Percentiles rank a stretch among this genome's conserved stretches.
Conservation (phyloP, 2,329 filamentous ascomycete species). For the Rosellinia necatrix region DNA sequence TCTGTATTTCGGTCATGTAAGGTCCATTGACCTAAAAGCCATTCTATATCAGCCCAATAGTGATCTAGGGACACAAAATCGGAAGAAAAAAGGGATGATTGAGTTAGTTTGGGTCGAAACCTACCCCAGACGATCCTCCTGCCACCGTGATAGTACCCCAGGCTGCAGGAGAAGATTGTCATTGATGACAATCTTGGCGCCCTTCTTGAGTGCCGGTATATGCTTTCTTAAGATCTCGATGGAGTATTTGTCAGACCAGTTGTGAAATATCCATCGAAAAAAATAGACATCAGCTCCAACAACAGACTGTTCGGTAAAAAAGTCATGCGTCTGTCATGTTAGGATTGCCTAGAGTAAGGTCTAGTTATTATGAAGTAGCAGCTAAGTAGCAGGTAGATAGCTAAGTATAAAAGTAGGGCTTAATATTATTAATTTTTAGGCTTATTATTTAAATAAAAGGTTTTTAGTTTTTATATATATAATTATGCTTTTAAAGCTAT, state of each 20-base stretch:
- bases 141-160: slow-evolving; percentile 21
- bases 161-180: slow-evolving; percentile 20
- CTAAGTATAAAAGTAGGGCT: no score
- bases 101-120: no score
- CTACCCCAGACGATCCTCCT: slow-evolving; percentile 27
- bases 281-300: slow-evolving; percentile 21
- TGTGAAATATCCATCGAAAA: slow-evolving; percentile 27
- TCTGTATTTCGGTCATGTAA: slow-evolving; percentile 34
- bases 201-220: slow-evolving; percentile 28
- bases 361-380: no score
- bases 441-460: no score
- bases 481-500: no score
- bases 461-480: no score
- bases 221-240: slow-evolving; percentile 17
- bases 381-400: no score
- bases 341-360: no score
- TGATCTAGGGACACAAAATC: background rate
- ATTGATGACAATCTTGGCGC: slow-evolving; percentile 41
- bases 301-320: slow-evolving; percentile 17
- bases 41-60: background rate
- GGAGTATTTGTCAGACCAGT: slow-evolving; percentile 24
- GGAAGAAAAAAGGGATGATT: slow-evolving; percentile 16
- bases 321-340: no score
- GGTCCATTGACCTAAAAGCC: slow-evolving; percentile 24
- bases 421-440: no score